A percentile compares a stretch with the other conserved stretches of the same genome.
phyloP scores from a whole-genome alignment of 2,329 filamentous ascomycete species.

The Pezicula rhizophila region DNA sequence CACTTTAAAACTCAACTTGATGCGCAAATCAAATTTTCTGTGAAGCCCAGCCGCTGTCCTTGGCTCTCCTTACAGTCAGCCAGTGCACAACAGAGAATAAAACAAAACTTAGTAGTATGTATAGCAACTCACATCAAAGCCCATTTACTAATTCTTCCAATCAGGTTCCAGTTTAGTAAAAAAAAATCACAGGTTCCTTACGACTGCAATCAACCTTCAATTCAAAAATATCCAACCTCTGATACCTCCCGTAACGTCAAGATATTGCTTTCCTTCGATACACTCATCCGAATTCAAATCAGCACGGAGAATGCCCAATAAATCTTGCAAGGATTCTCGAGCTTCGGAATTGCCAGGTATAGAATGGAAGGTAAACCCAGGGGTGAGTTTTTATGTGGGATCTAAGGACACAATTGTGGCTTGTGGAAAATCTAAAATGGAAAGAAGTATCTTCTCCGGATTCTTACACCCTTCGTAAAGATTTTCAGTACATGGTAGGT shows the following conservation, averaged over 20 bases:
- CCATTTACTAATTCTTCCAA: no score
- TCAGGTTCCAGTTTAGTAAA: neutral
- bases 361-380: slow-evolving; percentile 31
- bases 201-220: slow-evolving; percentile 40
- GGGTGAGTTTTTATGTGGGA: slow-evolving; percentile 38
- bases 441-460: slow-evolving; percentile 23
- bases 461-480: slow-evolving; percentile 26
- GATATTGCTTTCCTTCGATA: slow-evolving; percentile 51
- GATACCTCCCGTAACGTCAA: slow-evolving; percentile 50
- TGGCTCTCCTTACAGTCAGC: no score
- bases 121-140: no score
- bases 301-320: slow-evolving; percentile 45
- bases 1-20: no score
- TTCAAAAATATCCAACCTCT: slow-evolving; percentile 47
- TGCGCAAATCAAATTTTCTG: no score
- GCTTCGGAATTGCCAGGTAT: slow-evolving; percentile 12
- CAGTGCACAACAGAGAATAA: no score
- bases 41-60: no score
- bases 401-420: slow-evolving; percentile 46
- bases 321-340: slow-evolving; percentile 34
- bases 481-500: slow-evolving; percentile 31
- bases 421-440: slow-evolving; percentile 32
- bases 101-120: no score
- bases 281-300: slow-evolving; percentile 43
- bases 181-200: slow-evolving; percentile 28